Base-by-base conservation (phyloP, 1,284 basidiomycete genomes). In the Somion occarium region DNA sequence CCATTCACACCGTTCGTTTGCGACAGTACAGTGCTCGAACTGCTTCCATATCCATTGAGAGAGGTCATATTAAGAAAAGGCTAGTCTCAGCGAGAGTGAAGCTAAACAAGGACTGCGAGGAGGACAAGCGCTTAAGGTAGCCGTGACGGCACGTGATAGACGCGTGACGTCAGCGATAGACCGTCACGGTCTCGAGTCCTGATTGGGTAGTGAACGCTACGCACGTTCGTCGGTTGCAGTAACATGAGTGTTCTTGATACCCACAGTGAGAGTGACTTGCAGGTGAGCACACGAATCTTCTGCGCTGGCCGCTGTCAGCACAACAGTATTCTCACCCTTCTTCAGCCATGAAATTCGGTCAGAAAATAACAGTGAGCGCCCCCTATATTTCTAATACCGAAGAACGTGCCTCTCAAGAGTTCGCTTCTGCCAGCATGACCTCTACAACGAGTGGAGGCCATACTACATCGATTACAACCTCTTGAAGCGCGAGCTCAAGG, bases 401-500 rank as follows among this genome's bases (percentile, higher is more conserved):
- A 24, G 30, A 27, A 39, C 25, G 41, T 45, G 20, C 27, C 50
- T 45, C 50, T 50, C 51, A 24, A 30, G 18, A 4, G 23, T 30
- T n/a, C 24, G 22, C 9, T 46, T 42, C 7, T 15, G 44, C 37
- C 62, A 94, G 91, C 85, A 83, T 54, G 86, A 88, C 61, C 76
- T 92, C 45, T 95, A 95, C 70, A 79, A 80, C 57, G 93, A 93
- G 78, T 96, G 93, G 93, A 79, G 85, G 19, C 88, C 89, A 19
- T 90, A 87, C 64, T 97, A 97, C 65, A 80, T 97, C 55, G 82
- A 94, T 72, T 97, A 97, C 64, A 91, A 89, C 62, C 76, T 78
- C 9, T 76, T 98, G 52, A 98, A 98, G 70, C 87, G 91, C 54
- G 86, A 91, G 62, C 83, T 97, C 61, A 98, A 98, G 74, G 87